A percentile compares a stretch with the other conserved stretches of the same genome.
These are phyloP conservation scores for Mycosphaerelloides madeirae DNA, from an alignment of 2,329 filamentous ascomycete species.

Conservation along the genomic window DNA sequence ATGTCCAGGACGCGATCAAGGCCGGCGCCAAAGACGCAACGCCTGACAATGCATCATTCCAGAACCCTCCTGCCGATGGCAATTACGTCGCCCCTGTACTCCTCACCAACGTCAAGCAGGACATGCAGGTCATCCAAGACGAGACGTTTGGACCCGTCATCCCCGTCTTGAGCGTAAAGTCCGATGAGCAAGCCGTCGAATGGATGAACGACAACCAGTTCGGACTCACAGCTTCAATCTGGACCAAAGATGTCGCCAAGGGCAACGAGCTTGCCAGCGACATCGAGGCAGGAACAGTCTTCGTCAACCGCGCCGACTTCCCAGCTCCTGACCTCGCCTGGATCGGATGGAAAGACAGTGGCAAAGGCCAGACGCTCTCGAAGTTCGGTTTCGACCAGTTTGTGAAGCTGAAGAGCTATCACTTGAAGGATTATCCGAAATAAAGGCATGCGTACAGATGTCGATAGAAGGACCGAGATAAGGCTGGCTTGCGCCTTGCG, in stretches of 20 bases:
- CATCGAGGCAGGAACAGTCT: constrained; percentile 90
- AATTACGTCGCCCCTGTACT: constrained; percentile 88
- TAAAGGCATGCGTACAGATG: too few species aligned
- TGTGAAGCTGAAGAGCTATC: constrained; percentile 92
- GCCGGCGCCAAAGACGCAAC: constrained; percentile 83
- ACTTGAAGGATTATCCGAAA: constrained; percentile 73
- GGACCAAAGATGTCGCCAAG: constrained; percentile 78
- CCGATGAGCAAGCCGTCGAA: constrained; percentile 72
- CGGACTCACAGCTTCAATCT: constrained; percentile 92
- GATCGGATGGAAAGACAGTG: constrained; percentile 95
- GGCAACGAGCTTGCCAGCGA: constrained; percentile 72
- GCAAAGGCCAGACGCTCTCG: constrained; percentile 84
- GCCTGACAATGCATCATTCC: constrained; percentile 74
- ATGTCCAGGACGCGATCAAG: constrained; percentile 74
- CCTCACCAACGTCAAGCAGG: constrained; percentile 71
- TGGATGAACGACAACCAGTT: constrained; percentile 96
- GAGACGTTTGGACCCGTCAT: constrained; percentile 95
- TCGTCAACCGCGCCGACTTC: constrained; percentile 91
- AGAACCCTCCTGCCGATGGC: constrained; percentile 65
- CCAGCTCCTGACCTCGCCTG: constrained; percentile 64
- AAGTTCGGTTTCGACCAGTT: constrained; percentile 92
- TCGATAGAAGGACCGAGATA: background rate
- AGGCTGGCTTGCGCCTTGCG: background rate
- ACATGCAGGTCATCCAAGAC: constrained; percentile 83
- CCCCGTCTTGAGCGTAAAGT: constrained; percentile 78